Evolutionary conservation across 2,329 filamentous ascomycete species (phyloP), one percentile per base, ranked within the genome.

Genomic region (Beauveria scarabaeidicola): DNA sequence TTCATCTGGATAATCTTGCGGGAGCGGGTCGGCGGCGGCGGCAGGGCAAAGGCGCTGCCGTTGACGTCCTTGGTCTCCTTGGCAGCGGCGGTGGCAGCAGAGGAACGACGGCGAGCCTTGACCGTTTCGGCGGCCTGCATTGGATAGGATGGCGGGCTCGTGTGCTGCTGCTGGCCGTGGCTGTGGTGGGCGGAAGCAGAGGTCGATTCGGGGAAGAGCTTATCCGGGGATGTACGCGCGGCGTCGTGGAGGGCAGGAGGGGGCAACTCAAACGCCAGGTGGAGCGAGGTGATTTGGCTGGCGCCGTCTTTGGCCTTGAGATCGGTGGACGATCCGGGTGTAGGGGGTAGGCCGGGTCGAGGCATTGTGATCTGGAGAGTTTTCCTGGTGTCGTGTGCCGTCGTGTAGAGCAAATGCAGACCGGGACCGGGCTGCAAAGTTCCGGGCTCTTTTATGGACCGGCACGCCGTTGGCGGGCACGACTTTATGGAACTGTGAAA

Each of bases 1-100:
- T 96, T 96, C 92, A 97, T 96, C 75, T 97, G 93, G 61, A 97
- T 97, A 70, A 99, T 97, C 77, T 95, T 97, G 68, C 93, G 87
- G 46, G 91, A 90, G 63, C 93, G 82, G 3, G 92, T 96, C 0
- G 94, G 94, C 17, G 93, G 94, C 10, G 94, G 94, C 21, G 94
- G 94, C 17, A 99, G 82, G 10, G 89, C 82, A 71, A 96, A 95
- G 52, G 81, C 77, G 47, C 5, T 21, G 43, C 10, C 15, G 53
- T 50, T 58, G 66, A 85, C 82, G 65, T 85, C 82, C 64, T 84
- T 86, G 60, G 78, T 77, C 60, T 75, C 68, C 15, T 75, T 69
- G 53, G 75, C 72, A 13, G 77, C 71, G 15, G 81, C 69, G 53
- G 69, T 70, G 19, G 75, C 72, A 13, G 77, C 71, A 17, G 81